A percentile compares a stretch with the other conserved stretches of the same genome.
Conservation (phyloP, 176 grass and related monocot genomes). For the Echinochloa phyllopogon region DNA sequence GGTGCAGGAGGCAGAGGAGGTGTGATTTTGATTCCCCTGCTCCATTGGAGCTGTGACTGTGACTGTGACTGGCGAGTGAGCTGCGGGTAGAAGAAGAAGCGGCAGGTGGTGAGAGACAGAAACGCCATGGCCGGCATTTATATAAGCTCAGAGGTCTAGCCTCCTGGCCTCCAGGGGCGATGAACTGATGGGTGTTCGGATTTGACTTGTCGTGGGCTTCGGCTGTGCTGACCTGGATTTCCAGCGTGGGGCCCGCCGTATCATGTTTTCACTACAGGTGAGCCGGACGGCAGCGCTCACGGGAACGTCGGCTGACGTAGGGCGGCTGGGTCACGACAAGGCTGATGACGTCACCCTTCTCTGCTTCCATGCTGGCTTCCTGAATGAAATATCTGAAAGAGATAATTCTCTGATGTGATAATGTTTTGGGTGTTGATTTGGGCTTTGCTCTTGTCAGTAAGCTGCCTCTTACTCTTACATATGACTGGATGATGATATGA, state of each 20-base stretch:
- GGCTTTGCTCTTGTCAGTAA: not conserved
- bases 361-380: not conserved
- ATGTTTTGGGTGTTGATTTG: not conserved
- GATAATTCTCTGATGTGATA: not conserved
- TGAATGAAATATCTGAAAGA: not conserved
- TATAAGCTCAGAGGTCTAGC: not conserved
- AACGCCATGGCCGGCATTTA: not conserved
- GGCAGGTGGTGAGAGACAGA: not conserved
- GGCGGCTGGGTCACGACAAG: constrained; percentile 21
- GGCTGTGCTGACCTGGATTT: not conserved
- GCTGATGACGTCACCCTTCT: not conserved
- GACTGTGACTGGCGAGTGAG: no score
- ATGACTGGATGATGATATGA: no score
- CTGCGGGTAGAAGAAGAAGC: not conserved
- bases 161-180: not conserved
- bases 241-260: not conserved
- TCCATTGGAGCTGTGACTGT: not conserved
- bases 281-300: not conserved
- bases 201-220: not conserved
- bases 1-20: not conserved
- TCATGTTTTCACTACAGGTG: not conserved
- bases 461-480: not conserved
- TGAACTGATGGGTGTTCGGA: not conserved
- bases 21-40: not conserved
- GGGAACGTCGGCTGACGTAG: not conserved